Conservation (phyloP, 2,329 filamentous ascomycete species). For the Aspergillus aculeatinus region DNA sequence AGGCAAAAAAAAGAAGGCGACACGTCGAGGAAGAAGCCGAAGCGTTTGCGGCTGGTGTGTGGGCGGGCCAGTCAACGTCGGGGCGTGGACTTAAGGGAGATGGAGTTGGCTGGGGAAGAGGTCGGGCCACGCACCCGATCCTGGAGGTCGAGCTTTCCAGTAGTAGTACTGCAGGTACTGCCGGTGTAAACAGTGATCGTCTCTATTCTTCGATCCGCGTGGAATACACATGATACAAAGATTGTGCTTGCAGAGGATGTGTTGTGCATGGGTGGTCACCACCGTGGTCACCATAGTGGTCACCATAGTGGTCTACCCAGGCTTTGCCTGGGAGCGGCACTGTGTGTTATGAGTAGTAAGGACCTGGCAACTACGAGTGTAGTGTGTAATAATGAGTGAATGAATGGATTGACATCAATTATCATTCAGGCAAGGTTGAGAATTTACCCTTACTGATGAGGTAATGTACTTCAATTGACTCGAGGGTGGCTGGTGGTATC, state of each 20-base stretch:
- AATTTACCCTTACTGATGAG: not conserved
- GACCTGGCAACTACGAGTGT: not conserved
- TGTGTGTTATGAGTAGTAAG: not conserved
- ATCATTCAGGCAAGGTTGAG: not conserved
- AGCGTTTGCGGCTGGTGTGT: constrained; percentile 15
- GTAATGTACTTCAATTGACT: not conserved
- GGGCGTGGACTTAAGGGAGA: constrained; percentile 8
- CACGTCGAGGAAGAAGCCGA: constrained; percentile 14
- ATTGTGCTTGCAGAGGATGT: not conserved
- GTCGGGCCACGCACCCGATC: constrained; percentile 9
- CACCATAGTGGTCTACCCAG: too few species aligned
- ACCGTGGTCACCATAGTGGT: not conserved
- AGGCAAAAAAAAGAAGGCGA: constrained; percentile 1
- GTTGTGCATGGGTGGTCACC: not conserved
- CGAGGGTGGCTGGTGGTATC: not conserved
- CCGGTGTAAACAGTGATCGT: not conserved
- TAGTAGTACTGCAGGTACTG: not conserved
- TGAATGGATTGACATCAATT: not conserved
- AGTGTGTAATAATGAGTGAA: not conserved
- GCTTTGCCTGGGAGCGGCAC: not conserved
- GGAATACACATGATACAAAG: too few species aligned
- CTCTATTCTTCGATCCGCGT: not conserved
- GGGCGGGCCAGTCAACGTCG: constrained; percentile 3
- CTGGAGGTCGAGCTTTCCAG: not conserved
- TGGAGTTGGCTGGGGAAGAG: not conserved